Percentiles rank a stretch among this genome's conserved stretches.
These are phyloP conservation scores for Fusarium caatingaense DNA, from an alignment of 2,329 filamentous ascomycete species.

Conservation along the genomic window DNA sequence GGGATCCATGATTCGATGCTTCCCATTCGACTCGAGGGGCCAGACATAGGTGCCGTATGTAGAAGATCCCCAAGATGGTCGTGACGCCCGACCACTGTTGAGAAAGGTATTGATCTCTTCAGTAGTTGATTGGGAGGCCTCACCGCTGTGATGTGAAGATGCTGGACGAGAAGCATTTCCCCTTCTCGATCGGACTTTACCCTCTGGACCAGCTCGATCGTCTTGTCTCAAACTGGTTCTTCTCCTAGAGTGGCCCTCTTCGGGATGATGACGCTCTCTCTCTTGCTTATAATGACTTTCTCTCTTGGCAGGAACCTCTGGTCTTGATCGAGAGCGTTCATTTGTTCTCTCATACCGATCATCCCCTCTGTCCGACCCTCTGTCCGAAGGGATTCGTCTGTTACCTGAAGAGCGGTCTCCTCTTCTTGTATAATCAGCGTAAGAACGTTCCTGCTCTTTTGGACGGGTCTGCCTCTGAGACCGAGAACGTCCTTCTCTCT, in stretches of 20 bases:
- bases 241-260: background rate
- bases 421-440: background rate
- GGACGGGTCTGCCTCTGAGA: background rate
- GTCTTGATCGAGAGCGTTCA: background rate
- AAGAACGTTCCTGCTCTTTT: background rate
- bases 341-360: background rate
- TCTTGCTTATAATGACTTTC: background rate
- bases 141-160: background rate
- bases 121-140: constrained; percentile 1
- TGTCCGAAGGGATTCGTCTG: background rate
- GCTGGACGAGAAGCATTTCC: background rate
- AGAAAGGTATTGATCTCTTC: constrained; percentile 6
- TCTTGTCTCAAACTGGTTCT: background rate
- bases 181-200: background rate
- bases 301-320: background rate
- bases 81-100: constrained; percentile 3
- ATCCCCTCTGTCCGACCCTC: background rate
- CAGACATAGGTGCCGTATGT: constrained; percentile 42
- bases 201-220: background rate
- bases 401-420: background rate
- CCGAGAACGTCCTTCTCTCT: background rate
- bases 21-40: constrained; percentile 28
- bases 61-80: background rate
- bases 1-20: constrained; percentile 36
- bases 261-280: background rate